Base-by-base conservation (phyloP, 2,329 filamentous ascomycete species). In the Colletotrichum gloeosporioides region DNA sequence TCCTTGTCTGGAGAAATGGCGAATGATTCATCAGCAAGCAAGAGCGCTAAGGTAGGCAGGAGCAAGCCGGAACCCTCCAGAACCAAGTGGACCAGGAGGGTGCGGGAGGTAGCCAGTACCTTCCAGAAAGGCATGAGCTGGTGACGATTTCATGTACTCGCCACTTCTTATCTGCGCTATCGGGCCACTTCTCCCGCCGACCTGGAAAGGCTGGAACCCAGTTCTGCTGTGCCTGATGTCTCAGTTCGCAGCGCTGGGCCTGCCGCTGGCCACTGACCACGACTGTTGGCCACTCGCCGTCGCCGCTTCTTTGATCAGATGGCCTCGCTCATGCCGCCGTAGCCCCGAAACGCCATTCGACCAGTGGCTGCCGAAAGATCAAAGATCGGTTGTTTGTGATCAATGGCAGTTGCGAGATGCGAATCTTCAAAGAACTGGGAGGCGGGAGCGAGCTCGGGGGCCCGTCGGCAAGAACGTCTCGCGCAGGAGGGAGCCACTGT, bases 21-120 rank as follows among this genome's bases (percentile, higher is more conserved):
- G 80, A 80, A 83, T 85, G 84, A 85, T 84, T 84, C 83, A 85
- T 83, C 79, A 82, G 80, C 84, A 80, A 82, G 34, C 55, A 61
- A 73, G 39, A 25, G 49, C 71, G 67, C 71, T 67, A 71, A 75
- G 68, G 36, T 32, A 77, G 71, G 71, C 61, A 77, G 75, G 76
- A 68, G 64, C 36, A 69, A 63, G 73, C 49, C 72, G 79, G 85
- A 86, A 86, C 82, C 82, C 83, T 85, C 85, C 84, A 86, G 85
- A 86, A 85, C 57, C 78, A 74, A 76, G 75, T 75, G 75, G 75
- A 64, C 29, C 65, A 49, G 65, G 15, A 3, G 25, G 15, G 12
- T 22, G 22, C 55, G 15, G 64, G 27, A 71, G 25, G 65, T 61
- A 67, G 31, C 59, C 8, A 15, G 59, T 73, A 76, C 74, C 9